Conservation (phyloP, 495 filamentous ascomycete species). For the Penicillium manginii region DNA sequence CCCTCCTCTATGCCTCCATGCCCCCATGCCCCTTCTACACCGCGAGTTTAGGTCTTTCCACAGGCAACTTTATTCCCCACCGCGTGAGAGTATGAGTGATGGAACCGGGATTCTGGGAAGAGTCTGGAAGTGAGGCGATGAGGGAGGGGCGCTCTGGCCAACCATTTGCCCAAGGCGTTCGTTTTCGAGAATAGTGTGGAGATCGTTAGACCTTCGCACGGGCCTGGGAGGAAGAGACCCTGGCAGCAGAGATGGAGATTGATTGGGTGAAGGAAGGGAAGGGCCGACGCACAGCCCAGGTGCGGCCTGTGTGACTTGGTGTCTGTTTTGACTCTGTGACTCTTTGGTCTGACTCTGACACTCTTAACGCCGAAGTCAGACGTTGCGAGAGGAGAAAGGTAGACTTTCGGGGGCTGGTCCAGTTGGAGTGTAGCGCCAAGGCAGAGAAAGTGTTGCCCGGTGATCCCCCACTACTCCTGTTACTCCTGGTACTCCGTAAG, state of each 20-base stretch:
- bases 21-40: background rate
- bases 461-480: background rate
- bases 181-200: slow-evolving; percentile 29
- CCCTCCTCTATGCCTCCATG: background rate
- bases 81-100: slow-evolving; percentile 1
- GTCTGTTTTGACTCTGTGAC: background rate
- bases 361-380: slow-evolving; percentile 2
- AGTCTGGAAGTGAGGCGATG: slow-evolving; percentile 26
- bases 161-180: slow-evolving; percentile 15
- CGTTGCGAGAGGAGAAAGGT: background rate
- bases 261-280: slow-evolving; percentile 3
- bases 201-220: slow-evolving; percentile 17
- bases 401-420: background rate
- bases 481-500: background rate
- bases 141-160: slow-evolving; percentile 14
- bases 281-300: slow-evolving; percentile 2
- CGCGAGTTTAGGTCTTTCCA: slow-evolving; percentile 2
- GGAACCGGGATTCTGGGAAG: slow-evolving; percentile 8
- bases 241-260: slow-evolving; percentile 9
- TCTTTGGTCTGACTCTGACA: no score
- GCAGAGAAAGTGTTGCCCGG: background rate
- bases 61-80: slow-evolving; percentile 13
- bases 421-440: background rate
- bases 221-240: slow-evolving; percentile 12
- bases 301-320: slow-evolving; percentile 7